Percentiles rank a stretch among this genome's conserved stretches.
Conservation (phyloP, 2,329 filamentous ascomycete species). For the Lasiodiplodia gonubiensis region DNA sequence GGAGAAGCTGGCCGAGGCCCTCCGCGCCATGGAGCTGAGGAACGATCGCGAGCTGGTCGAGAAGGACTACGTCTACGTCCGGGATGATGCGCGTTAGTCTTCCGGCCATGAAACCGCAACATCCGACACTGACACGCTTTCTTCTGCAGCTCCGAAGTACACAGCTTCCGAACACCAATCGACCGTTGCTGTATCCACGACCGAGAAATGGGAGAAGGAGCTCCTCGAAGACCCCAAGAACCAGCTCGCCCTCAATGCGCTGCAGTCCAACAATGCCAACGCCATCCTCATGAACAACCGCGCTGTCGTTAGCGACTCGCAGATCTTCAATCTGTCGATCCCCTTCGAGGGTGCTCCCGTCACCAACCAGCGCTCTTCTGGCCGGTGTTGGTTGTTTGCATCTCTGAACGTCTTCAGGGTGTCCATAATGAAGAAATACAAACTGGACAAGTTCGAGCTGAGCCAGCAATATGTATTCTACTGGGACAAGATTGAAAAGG, state of each 20-base stretch:
- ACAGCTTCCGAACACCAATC: constrained; percentile 36
- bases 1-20: constrained; percentile 48
- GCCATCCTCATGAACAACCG: constrained; percentile 69
- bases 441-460: constrained; percentile 79
- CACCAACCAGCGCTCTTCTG: constrained; percentile 81
- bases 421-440: constrained; percentile 84
- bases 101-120: not conserved
- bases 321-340: constrained; percentile 83
- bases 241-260: constrained; percentile 76
- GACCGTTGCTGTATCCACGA: constrained; percentile 57
- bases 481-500: constrained; percentile 93
- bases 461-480: constrained; percentile 88
- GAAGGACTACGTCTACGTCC: constrained; percentile 62
- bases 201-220: constrained; percentile 65
- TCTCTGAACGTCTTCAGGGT: constrained; percentile 90
- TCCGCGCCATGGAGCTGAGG: constrained; percentile 53
- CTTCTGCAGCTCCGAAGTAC: constrained; percentile 37
- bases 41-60: constrained; percentile 48
- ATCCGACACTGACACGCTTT: not conserved
- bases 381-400: constrained; percentile 91
- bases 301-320: constrained; percentile 70
- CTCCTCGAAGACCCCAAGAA: constrained; percentile 70
- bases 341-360: constrained; percentile 81
- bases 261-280: constrained; percentile 70
- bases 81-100: constrained; percentile 49